These are phyloP conservation scores for Rhodotorula toruloides DNA, from an alignment of 768 basidiomycete genomes.

Conservation along the genomic window DNA sequence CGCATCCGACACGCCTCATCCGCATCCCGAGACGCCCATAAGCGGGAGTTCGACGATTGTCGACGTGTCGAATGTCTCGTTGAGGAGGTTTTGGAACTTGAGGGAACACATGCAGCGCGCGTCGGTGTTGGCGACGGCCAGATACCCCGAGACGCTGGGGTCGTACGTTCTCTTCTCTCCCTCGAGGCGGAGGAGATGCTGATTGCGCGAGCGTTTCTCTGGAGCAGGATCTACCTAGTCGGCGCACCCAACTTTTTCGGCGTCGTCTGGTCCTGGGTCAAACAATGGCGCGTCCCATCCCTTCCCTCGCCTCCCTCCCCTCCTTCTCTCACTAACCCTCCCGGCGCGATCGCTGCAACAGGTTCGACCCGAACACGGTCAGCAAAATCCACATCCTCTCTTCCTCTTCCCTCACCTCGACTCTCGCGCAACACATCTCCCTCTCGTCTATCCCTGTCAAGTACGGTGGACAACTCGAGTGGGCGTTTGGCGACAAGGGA, in stretches of 20 bases:
- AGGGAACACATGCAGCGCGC: constrained; percentile 65
- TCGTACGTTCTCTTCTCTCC: constrained; percentile 46
- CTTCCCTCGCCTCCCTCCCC: neutral
- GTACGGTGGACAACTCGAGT: constrained; percentile 72
- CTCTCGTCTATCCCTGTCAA: constrained; percentile 57
- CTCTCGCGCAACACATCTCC: constrained; percentile 55
- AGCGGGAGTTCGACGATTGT: constrained; percentile 50
- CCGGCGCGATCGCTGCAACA: too few relatives aligned
- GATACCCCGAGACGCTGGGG: constrained; percentile 75
- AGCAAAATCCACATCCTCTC: constrained; percentile 66
- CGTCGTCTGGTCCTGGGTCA: constrained; percentile 78
- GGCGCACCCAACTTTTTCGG: constrained; percentile 79
- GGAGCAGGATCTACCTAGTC: constrained; percentile 51
- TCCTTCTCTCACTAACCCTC: neutral
- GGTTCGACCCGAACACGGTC: constrained; percentile 25
- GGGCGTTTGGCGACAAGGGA: constrained; percentile 59
- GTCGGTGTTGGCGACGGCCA: constrained; percentile 65
- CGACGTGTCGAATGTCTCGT: constrained; percentile 62
- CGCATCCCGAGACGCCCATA: constrained; percentile 25
- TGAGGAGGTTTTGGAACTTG: constrained; percentile 59
- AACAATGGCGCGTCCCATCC: constrained; percentile 45
- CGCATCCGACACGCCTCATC: constrained; percentile 59
- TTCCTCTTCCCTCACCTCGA: constrained; percentile 18
- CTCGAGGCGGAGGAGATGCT: too few relatives aligned
- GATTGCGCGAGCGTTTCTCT: neutral